Evolutionary conservation across 345 rosid species (phyloP), one percentile per base, ranked within the genome.

Genomic region (Rhizophora apiculata): DNA sequence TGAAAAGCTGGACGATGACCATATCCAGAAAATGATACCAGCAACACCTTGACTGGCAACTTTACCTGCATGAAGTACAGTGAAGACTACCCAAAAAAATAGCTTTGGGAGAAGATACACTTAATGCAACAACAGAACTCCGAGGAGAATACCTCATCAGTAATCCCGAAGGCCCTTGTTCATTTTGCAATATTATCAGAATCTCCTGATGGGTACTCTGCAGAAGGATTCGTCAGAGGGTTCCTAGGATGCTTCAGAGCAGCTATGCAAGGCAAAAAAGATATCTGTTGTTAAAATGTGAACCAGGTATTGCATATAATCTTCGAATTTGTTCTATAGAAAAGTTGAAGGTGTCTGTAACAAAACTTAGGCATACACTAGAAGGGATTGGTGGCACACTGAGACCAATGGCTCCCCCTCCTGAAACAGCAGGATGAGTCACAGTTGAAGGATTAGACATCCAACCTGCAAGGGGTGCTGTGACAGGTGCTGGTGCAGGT

Each of bases 241-340:
- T 97, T 91, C 83, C 96, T 87, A n/a, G 97, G 98, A 79, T 91
- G 98, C 87, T 94, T 94, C 82, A 94, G 75, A 71, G 90, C 89
- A 82, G 96, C 95, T 88, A 67, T 27, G 37, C 65, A 67, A 68
- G 34, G 71, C 80, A 83, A 58, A 55, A 60, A 77, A 76, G 20
- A 74, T 60, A 60, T 43, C 58, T 26, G 21, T 29, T 26, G 68
- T 76, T 62, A 77, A 63, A 39, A 68, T 56, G 18, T 36, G 46
- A 64, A 67, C 49, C 34, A 65, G 18, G 53, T 32, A 51, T 60
- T 32, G 62, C 64, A 39, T 20, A 64, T 51, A 54, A 51, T 65
- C 52, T 65, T 60, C 22, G 56, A 43, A 20, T 63, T 53, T 43
- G 55, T 39, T 26, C 31, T 48, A 48, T 5, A 22, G 62, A 72